These are phyloP conservation scores for Pneumocystis canis DNA, from an alignment of 1,139 yeast genomes.

Conservation along the genomic window DNA sequence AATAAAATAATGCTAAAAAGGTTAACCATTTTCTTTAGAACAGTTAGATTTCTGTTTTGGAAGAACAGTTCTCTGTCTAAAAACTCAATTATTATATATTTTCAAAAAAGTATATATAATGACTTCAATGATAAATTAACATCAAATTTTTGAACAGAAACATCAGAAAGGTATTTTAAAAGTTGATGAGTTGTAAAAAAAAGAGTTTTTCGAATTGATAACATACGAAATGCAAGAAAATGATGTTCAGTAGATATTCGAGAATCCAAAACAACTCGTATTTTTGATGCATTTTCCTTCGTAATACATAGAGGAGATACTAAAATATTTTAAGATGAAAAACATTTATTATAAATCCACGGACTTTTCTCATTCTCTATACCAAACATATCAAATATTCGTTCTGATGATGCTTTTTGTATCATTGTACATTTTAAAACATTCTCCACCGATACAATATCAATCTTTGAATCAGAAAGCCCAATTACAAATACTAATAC, in stretches of 20 bases:
- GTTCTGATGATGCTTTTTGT: conserved; percentile 70
- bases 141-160: conserved; percentile 40
- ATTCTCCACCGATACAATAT: conserved; percentile 48
- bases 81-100: conserved; percentile 24
- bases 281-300: conserved; percentile 27
- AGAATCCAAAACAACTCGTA: conserved; percentile 53
- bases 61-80: conserved; percentile 19
- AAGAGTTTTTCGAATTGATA: conserved; percentile 40
- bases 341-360: not conserved
- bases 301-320: conserved; percentile 20
- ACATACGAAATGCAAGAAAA: conserved; percentile 41
- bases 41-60: conserved; percentile 1
- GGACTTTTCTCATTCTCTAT: conserved; percentile 36
- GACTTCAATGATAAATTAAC: conserved; percentile 48
- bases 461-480: conserved; percentile 50
- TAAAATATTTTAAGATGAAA: not conserved
- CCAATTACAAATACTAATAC: conserved; percentile 75
- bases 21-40: not conserved
- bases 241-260: conserved; percentile 32
- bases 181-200: conserved; percentile 38
- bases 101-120: conserved; percentile 25
- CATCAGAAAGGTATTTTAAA: conserved; percentile 38
- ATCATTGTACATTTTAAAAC: conserved; percentile 70
- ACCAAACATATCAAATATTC: conserved; percentile 52
- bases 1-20: conserved; percentile 1